Evolutionary conservation across 257 asterid genomes (phyloP).

Genomic region (Solanum megistacrolobum): DNA sequence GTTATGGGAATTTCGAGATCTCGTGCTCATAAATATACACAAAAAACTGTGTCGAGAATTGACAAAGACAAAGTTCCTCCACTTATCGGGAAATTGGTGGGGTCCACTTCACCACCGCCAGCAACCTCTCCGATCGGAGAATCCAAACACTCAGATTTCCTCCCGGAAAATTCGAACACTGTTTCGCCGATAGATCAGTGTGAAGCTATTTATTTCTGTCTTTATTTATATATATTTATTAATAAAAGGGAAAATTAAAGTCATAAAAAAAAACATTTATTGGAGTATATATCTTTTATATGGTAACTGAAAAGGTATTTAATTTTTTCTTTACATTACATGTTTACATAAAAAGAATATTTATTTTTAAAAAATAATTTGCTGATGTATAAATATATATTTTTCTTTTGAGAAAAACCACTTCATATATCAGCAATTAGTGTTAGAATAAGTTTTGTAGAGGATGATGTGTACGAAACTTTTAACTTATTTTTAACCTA

Average conservation of each 20-base stretch:
- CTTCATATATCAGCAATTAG: too few species aligned
- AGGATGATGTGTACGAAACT: not conserved
- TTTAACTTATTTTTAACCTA: too few species aligned
- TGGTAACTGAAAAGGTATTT: not conserved
- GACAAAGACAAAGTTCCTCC: slow-evolving; percentile 29
- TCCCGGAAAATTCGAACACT: not conserved
- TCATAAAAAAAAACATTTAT: not conserved
- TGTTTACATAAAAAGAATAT: too few species aligned
- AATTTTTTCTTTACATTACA: too few species aligned
- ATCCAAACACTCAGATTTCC: slow-evolving; percentile 3
- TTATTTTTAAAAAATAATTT: too few species aligned
- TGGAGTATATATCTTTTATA: not conserved
- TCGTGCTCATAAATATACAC: slow-evolving; percentile 39
- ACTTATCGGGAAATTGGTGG: slow-evolving; percentile 17
- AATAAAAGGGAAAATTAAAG: not conserved
- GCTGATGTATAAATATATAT: too few species aligned
- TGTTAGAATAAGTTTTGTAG: not conserved
- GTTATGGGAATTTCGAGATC: slow-evolving; percentile 23
- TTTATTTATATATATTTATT: not conserved
- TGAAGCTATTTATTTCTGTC: not conserved
- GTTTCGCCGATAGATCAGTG: not conserved
- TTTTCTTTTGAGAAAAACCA: too few species aligned
- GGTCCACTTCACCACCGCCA: slow-evolving; percentile 16
- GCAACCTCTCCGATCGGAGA: slow-evolving; percentile 21
- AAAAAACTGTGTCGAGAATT: slow-evolving; percentile 14